Evolutionary conservation across 148 eudicot genomes (phyloP).

Genomic region (Camellia sinensis): DNA sequence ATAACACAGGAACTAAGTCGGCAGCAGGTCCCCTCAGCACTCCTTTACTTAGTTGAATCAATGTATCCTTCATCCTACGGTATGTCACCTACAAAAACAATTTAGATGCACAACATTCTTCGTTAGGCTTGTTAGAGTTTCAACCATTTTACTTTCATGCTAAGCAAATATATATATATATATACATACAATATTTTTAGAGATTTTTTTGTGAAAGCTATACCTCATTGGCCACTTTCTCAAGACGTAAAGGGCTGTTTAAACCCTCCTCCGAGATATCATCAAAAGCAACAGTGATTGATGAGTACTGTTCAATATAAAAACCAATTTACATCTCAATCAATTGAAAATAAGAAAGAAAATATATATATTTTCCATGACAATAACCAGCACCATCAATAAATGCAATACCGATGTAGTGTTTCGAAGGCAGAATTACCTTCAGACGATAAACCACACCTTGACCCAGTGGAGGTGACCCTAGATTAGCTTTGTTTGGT

Average conservation of each 20-base stretch:
- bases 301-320: constrained; percentile 64
- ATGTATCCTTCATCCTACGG: constrained; percentile 91
- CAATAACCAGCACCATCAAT: background rate
- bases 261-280: constrained; percentile 94
- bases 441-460: constrained; percentile 93
- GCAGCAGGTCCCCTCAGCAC: constrained; percentile 86
- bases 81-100: constrained; percentile 71
- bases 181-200: background rate
- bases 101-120: constrained; percentile 10
- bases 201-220: background rate
- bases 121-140: background rate
- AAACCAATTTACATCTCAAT: constrained; percentile 16
- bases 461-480: constrained; percentile 88
- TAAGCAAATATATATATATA: background rate
- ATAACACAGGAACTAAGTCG: constrained; percentile 85
- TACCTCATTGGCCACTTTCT: constrained; percentile 97
- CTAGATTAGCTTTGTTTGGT: constrained; percentile 81
- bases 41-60: constrained; percentile 83
- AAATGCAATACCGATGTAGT: constrained; percentile 1
- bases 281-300: constrained; percentile 89
- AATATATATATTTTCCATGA: background rate
- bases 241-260: constrained; percentile 80
- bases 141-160: background rate
- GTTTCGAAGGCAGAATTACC: constrained; percentile 37
- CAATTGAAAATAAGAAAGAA: background rate